Percentiles rank a stretch among this genome's conserved stretches.
These are phyloP conservation scores for Hypoxylon trugodes DNA, from an alignment of 495 filamentous ascomycete species.

Conservation along the genomic window DNA sequence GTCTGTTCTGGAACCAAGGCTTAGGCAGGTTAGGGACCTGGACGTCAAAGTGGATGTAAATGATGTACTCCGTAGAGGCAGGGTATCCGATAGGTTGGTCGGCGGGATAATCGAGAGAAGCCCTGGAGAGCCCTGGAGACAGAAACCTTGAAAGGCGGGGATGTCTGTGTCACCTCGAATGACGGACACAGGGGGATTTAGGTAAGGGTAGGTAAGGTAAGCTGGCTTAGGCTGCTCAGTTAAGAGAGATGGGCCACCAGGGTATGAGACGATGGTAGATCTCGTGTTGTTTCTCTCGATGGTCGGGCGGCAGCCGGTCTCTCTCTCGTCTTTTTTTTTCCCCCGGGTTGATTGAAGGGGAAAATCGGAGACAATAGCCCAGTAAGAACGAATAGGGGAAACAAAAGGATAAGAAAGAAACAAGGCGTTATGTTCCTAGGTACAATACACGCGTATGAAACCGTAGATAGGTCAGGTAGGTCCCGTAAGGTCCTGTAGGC, in stretches of 20 bases:
- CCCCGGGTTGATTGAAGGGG: conserved; percentile 22
- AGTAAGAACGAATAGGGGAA: background rate
- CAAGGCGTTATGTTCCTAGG: conserved; percentile 3
- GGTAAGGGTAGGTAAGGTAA: no score
- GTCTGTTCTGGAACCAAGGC: conserved; percentile 26
- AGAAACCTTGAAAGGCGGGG: conserved; percentile 48
- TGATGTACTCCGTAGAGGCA: conserved; percentile 45
- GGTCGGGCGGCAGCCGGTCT: background rate
- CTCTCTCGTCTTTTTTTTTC: background rate
- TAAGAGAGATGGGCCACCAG: conserved; percentile 12
- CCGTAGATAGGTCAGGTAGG: conserved; percentile 1
- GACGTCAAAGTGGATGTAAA: conserved; percentile 46
- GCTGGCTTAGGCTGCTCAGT: no score
- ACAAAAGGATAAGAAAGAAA: conserved; percentile 1
- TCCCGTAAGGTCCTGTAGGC: conserved; percentile 4
- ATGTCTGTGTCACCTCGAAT: conserved; percentile 46
- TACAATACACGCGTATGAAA: conserved; percentile 13
- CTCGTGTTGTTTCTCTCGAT: conserved; percentile 2
- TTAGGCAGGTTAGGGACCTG: conserved; percentile 32
- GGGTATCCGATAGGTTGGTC: conserved; percentile 49
- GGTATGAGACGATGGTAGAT: conserved; percentile 1
- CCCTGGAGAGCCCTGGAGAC: conserved; percentile 37
- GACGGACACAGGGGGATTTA: conserved; percentile 33
- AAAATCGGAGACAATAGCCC: background rate
- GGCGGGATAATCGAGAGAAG: conserved; percentile 43